Base-by-base conservation (phyloP, 805 yeast genomes). In the Candida alai region DNA sequence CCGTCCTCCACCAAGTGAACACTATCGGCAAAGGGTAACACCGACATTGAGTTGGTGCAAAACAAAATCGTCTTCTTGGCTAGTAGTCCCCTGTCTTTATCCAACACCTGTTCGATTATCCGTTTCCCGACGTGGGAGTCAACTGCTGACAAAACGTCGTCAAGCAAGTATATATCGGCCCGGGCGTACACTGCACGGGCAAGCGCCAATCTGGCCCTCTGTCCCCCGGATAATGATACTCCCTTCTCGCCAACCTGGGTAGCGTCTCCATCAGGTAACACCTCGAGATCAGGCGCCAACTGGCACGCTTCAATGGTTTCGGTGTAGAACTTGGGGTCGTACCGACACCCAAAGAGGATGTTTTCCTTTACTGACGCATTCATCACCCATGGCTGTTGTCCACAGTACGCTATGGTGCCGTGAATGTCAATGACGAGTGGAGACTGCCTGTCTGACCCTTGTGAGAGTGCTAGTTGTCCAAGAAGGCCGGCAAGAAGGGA, bases 181-280 rank as follows among this genome's bases (percentile, higher is more conserved):
- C 78, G 59, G 0, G 84, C 58, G 49, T 80, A 80, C 4, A 80
- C 80, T 0, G 86, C 84, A 47, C 88, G 69, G 0, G 87, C 87
- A 27, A 80, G 58, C 10, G 80, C 70, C 19, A 80, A 57, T 52
- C 88, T 56, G 0, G 82, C 81, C 49, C 74, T 77, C 49, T 77
- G 84, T 6, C 84, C 81, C 23, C 81, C 81, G 6, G 78, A 70
- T 19, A 76, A 58, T 2, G 80, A 69, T 21, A 76, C 74, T 37
- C 82, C 82, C 42, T 74, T 74, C 49, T 76, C 82, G 27, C 83
- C 79, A 24, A 74, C 78, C 30, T 70, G 53, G 0, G 80, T 74
- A 29, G 60, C 65, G 42, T 73, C 79, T 6, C 76, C 76, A 41
- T 74, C 75, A 4, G 76, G 70, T 23, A 74, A 54, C 4, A 68